These are phyloP conservation scores for Oryza rufipogon DNA, from an alignment of 176 grass and related monocot genomes.

Conservation along the genomic window DNA sequence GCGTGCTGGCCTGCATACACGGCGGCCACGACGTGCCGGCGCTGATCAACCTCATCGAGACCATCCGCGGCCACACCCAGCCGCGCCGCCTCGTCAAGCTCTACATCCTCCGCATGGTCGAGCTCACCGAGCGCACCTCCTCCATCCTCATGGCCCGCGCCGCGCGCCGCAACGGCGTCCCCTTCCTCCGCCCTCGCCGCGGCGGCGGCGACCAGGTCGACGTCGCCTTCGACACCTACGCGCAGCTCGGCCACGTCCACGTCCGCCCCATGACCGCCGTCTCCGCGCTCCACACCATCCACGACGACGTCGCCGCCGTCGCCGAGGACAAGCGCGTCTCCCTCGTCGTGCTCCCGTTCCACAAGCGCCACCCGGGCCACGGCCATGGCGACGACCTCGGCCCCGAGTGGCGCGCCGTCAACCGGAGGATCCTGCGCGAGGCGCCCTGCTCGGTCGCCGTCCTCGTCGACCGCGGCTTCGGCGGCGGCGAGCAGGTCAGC, in stretches of 20 bases:
- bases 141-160: slow-evolving; percentile 78
- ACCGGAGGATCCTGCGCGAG: slow-evolving; percentile 63
- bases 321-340: slow-evolving; percentile 79
- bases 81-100: slow-evolving; percentile 64
- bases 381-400: slow-evolving; percentile 54
- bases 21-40: slow-evolving; percentile 64
- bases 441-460: slow-evolving; percentile 80
- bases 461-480: slow-evolving; percentile 74
- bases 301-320: slow-evolving; percentile 76
- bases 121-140: slow-evolving; percentile 86
- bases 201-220: slow-evolving; percentile 57
- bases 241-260: slow-evolving; percentile 67
- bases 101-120: slow-evolving; percentile 86
- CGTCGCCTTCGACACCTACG: slow-evolving; percentile 78
- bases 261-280: slow-evolving; percentile 77
- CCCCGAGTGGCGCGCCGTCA: slow-evolving; percentile 70
- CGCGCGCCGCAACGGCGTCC: slow-evolving; percentile 63
- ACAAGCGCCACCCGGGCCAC: slow-evolving; percentile 45
- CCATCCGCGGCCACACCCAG: slow-evolving; percentile 61
- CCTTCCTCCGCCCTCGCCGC: slow-evolving; percentile 46
- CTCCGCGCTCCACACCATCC: slow-evolving; percentile 80
- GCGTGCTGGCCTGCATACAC: slow-evolving; percentile 75
- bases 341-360: slow-evolving; percentile 76
- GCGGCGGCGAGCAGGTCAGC: slow-evolving; percentile 74
- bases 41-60: slow-evolving; percentile 82